Base-by-base conservation (phyloP, 2,329 filamentous ascomycete genomes). In the Furcasterigmium sp. region DNA sequence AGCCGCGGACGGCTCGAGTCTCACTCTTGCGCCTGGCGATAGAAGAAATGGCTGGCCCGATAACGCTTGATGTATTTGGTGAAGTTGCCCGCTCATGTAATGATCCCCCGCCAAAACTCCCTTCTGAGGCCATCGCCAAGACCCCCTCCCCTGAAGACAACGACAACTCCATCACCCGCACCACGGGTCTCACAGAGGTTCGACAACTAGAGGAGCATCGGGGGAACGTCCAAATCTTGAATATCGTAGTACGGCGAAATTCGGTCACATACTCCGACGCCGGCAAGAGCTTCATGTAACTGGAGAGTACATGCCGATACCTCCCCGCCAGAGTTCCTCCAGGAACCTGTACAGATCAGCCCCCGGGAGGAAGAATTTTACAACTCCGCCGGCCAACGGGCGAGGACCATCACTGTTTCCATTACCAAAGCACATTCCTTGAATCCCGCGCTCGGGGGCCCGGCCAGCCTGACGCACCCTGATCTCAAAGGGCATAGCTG, bases 401-500 rank as follows among this genome's bases (percentile, higher is more conserved):
- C 29, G 29, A 13, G n/a, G 10, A 29, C 29, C 29, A 4, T 15
- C 29, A 4, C 40, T 45, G 47, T 45, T 45, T 49, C 47, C 47
- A 45, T 47, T 38, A 47, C 42, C 42, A 47, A 45, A 32, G 45
- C 39, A 39, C 43, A 32, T 19, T 11, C 11, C 30, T 15, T 30
- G 15, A 13, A 44, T 44, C 46, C 47, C 47, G 32, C 45, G 44
- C 34, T 42, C 30, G 29, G 36, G n/a, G 11, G 19, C 35, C 39
- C 39, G 25, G 18, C 39, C 29, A 21, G 21, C 36, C 19, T 14
- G 39, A 42, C 46, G 44, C 44, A 44, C 44, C 43, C 45, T 43
- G 42, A 42, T 49, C 38, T 46, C 45, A 50, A 46, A 41, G 25
- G 42, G 43, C 46, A 51, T 45, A 41, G 44, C 30, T 39, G 37